Evolutionary conservation across 2,329 filamentous ascomycete species (phyloP).

Genomic region (Pyricularia sp.): DNA sequence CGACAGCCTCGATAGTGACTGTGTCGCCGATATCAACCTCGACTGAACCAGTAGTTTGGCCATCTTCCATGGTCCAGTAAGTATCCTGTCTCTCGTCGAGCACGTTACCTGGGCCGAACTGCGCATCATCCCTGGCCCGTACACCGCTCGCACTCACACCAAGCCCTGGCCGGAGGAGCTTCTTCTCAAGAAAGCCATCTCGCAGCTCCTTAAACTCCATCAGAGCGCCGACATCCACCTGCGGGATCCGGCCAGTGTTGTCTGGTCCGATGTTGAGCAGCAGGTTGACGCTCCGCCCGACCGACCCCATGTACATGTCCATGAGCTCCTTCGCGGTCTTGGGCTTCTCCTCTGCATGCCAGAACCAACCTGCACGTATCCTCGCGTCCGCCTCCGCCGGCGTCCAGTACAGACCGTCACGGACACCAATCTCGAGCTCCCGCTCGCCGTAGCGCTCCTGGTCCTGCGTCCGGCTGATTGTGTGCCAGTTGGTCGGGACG

Average conservation of each 20-base stretch:
- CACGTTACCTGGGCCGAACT: conserved; percentile 14
- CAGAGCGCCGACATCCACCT: conserved; percentile 13
- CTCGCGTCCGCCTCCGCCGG: conserved; percentile 19
- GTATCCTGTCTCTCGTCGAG: conserved; percentile 14
- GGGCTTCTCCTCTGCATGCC: conserved; percentile 15
- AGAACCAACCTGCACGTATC: conserved; percentile 19
- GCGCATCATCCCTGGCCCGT: conserved; percentile 9
- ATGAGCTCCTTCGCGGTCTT: conserved; percentile 16
- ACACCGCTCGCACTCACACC: conserved; percentile 13
- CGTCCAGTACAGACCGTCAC: conserved; percentile 18
- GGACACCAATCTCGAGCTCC: conserved; percentile 15
- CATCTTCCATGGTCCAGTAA: conserved; percentile 17
- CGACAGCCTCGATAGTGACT: conserved; percentile 14
- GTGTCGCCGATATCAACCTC: conserved; percentile 14
- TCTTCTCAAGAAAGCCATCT: conserved; percentile 13
- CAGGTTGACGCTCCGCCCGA: conserved; percentile 17
- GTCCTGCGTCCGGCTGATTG: conserved; percentile 19
- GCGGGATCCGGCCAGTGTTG: conserved; percentile 13
- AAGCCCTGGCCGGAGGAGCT: conserved; percentile 9
- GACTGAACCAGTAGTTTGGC: conserved; percentile 14
- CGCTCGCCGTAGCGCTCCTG: conserved; percentile 14
- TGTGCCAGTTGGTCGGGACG: conserved; percentile 18
- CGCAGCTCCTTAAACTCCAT: conserved; percentile 13
- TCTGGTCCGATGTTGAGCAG: conserved; percentile 18
- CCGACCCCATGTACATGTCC: conserved; percentile 18